Evolutionary conservation across 306 rosid species (phyloP), one percentile per base, ranked within the genome.

Genomic region (Biancaea sappan): DNA sequence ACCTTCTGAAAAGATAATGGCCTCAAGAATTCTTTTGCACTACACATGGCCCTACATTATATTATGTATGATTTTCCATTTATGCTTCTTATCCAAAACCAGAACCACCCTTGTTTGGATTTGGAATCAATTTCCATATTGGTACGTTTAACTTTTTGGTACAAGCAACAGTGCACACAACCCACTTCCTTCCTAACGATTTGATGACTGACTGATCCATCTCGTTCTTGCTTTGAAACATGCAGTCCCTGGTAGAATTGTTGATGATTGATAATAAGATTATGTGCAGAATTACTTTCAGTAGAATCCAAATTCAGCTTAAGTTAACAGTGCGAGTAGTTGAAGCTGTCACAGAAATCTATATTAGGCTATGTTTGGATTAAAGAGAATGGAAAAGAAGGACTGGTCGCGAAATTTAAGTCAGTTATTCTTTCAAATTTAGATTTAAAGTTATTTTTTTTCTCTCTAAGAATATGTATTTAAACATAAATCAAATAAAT

Each of bases 21-120:
- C 52, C 34, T 40, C 18, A 16, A 41, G 35, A 40, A 40, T 40
- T 64, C 28, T 64, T 38, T 64, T 19, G 11, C 9, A 28, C 14
- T 40, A 22, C 19, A 38, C 48, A 25, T 25, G 61, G n/a, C 61
- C 14, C 54, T 26, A 24, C 35, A 6, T 37, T 64, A 11, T 9
- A 6, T 37, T 64, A 11, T 9, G 16, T 53, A n/a, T 4, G 5
- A 25, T 40, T 35, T n/a, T 64, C 47, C 10, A 12, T 21, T 9
- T 38, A 64, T 62, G 48, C 68, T 37, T 62, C 48, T 62, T 62
- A 61, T 61, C 67, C 46, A 34, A 22, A 9, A 61, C 43, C 46
- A 34, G 40, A 9, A 61, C 43, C 46, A 34, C 46, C 22, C 19
- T 47, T 16, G 21, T 47, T 16, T 47, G 52, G 52, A 46, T 2